Conservation (phyloP, 805 yeast species). For the Wickerhamiella bombiphila region DNA sequence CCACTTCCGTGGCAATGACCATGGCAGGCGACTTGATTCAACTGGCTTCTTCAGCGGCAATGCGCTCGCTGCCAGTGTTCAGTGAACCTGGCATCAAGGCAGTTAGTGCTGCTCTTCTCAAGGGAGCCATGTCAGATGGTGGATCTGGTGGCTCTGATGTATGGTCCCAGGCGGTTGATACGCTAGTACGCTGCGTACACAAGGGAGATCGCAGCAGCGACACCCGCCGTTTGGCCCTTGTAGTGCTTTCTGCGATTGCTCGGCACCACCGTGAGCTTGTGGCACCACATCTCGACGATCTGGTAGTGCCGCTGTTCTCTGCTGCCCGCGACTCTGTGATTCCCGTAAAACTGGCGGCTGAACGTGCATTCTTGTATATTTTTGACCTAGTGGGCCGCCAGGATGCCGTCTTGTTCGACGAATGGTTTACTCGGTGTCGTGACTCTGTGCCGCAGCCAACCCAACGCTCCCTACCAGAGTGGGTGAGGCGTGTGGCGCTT, state of each 20-base stretch:
- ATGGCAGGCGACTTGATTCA: constrained; percentile 3
- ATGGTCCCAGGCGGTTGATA: constrained; percentile 28
- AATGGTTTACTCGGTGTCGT: constrained; percentile 40
- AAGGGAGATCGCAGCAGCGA: constrained; percentile 52
- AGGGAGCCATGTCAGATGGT: constrained; percentile 19
- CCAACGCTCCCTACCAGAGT: constrained; percentile 68
- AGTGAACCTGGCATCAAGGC: constrained; percentile 68
- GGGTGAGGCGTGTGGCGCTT: constrained; percentile 76
- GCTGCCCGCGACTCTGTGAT: constrained; percentile 78
- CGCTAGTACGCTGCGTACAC: constrained; percentile 37
- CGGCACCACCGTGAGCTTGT: constrained; percentile 45
- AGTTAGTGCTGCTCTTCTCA: constrained; percentile 61
- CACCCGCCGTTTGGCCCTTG: constrained; percentile 64
- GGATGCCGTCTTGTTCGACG: constrained; percentile 35
- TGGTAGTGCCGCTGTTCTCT: constrained; percentile 63
- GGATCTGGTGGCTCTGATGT: no score
- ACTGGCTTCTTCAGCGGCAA: constrained; percentile 5
- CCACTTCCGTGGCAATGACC: constrained; percentile 22
- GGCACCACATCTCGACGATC: constrained; percentile 35
- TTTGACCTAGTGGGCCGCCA: constrained; percentile 53
- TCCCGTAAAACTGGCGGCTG: constrained; percentile 90
- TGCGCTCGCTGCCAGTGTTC: constrained; percentile 20
- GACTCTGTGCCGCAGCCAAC: constrained; percentile 17
- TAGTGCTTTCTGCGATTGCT: constrained; percentile 51
- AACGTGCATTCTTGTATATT: constrained; percentile 65